A percentile compares a stretch with the other conserved stretches of the same genome.
Evolutionary conservation across 2,329 filamentous ascomycete genomes (phyloP).

Genomic region (Podosphaera leucotricha): DNA sequence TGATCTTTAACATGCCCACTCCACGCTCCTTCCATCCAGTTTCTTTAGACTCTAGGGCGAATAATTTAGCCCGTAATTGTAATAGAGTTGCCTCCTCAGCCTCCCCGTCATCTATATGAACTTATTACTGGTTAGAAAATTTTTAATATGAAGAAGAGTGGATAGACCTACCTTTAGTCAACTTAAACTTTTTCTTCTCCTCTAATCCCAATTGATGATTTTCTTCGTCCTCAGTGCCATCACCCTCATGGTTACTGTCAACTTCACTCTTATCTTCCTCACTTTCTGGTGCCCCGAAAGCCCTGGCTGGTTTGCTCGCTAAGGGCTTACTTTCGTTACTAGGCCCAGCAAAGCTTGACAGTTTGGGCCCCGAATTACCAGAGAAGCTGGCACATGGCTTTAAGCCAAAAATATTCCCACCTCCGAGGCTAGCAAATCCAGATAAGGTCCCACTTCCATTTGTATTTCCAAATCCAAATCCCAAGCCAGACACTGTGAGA

Average conservation of each 20-base stretch:
- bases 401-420: conserved; percentile 19
- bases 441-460: conserved; percentile 15
- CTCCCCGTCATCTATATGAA: conserved; percentile 63
- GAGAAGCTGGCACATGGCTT: conserved; percentile 20
- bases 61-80: conserved; percentile 62
- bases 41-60: conserved; percentile 40
- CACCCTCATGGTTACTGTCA: conserved; percentile 20
- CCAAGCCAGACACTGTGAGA: conserved; percentile 13
- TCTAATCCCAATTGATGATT: conserved; percentile 27
- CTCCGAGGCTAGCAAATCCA: conserved; percentile 16
- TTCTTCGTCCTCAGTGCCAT: conserved; percentile 21
- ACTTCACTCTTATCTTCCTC: conserved; percentile 29
- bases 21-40: conserved; percentile 74
- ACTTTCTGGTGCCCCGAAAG: conserved; percentile 56
- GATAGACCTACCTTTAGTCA: conserved; percentile 40
- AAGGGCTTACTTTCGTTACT: conserved; percentile 22
- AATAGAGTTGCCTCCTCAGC: conserved; percentile 56
- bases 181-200: conserved; percentile 38
- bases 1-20: conserved; percentile 63
- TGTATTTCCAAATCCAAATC: conserved; percentile 15
- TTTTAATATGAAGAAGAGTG: background rate
- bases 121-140: conserved; percentile 10
- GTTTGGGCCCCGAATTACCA: conserved; percentile 19
- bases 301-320: conserved; percentile 38
- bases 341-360: conserved; percentile 49